Evolutionary conservation across 352 stramenopile species (phyloP).

Genomic region (Globisporangium parvum): DNA sequence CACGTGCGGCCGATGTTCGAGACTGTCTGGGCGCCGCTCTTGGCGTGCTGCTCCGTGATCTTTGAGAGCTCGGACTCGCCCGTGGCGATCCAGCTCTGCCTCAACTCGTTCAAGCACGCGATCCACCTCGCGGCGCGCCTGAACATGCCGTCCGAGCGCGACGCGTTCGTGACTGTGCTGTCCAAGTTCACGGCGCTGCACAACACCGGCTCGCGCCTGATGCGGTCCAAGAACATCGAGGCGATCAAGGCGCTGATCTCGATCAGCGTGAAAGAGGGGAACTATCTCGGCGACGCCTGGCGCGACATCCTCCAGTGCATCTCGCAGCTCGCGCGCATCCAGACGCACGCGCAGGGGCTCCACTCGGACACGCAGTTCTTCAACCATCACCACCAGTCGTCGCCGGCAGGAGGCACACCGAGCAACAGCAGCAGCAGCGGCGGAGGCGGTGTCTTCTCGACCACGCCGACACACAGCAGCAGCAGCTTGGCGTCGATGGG

Average conservation of each 20-base stretch:
- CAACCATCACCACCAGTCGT: constrained; percentile 32
- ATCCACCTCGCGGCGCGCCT: constrained; percentile 87
- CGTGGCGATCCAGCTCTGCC: constrained; percentile 90
- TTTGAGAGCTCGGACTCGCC: constrained; percentile 93
- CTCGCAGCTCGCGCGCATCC: constrained; percentile 95
- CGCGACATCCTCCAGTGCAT: constrained; percentile 94
- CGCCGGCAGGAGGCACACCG: constrained; percentile 21
- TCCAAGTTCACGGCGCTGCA: constrained; percentile 96
- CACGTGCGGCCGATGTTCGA: constrained; percentile 97
- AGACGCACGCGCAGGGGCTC: constrained; percentile 92
- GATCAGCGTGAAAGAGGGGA: constrained; percentile 96
- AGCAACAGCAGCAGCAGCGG: constrained; percentile 11
- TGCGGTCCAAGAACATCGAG: constrained; percentile 97
- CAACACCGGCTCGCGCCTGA: constrained; percentile 86
- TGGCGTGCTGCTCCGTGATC: constrained; percentile 96
- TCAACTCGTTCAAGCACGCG: constrained; percentile 94
- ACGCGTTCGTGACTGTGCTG: constrained; percentile 96
- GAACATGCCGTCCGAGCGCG: constrained; percentile 90
- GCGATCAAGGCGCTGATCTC: constrained; percentile 95
- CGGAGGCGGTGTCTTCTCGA: background rate
- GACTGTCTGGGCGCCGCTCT: constrained; percentile 96
- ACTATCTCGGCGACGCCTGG: constrained; percentile 97
- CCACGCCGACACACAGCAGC: constrained; percentile 18
- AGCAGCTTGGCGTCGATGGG: constrained; percentile 16
- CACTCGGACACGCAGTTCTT: constrained; percentile 84